Evolutionary conservation across 1,284 basidiomycete species (phyloP), one percentile per base, ranked within the genome.

Genomic region (Cutaneotrichosporon mucoides): DNA sequence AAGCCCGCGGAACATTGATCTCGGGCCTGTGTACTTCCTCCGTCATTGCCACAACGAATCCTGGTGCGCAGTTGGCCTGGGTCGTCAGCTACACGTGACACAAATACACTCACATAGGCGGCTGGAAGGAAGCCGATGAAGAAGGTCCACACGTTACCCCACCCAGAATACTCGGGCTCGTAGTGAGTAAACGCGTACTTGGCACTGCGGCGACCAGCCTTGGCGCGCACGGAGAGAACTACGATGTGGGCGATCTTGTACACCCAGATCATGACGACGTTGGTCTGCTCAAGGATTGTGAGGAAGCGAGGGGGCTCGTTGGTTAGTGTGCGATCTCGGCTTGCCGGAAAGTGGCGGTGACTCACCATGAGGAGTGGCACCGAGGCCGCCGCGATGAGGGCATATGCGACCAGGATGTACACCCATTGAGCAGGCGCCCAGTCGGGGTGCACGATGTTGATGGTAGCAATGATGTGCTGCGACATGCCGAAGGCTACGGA

Each of bases 101-200:
- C n/a, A 4, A 9, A 38, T 9, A 12, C 12, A 40, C 38, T 40
- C 12, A 40, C 38, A 35, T 60, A 63, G 5, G 58, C 57, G 6
- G 58, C 47, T 8, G 61, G 61, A 7, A 63, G 55, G 50, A 63
- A 60, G 5, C 61, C 61, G 41, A 63, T 59, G 58, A 63, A 63
- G 15, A 63, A 63, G 3, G 61, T 63, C 61, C 61, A 63, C 15
- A 36, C 58, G 5, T 54, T 24, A 9, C 58, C 58, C 58, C 58
- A 63, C 6, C 61, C 61, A 4, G 55, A 57, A 52, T 38, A 60
- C 44, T 51, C 44, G 0, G 61, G 52, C 11, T 63, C 58, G 45
- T 60, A 63, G 53, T 60, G 55, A n/a, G 58, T 57, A 35, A 63
- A 63, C 8, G 61, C 61, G 40, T 60, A 63, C 48, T 54, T 57